Conservation (phyloP, 306 rosid genomes). For the Rosa multiflora region DNA sequence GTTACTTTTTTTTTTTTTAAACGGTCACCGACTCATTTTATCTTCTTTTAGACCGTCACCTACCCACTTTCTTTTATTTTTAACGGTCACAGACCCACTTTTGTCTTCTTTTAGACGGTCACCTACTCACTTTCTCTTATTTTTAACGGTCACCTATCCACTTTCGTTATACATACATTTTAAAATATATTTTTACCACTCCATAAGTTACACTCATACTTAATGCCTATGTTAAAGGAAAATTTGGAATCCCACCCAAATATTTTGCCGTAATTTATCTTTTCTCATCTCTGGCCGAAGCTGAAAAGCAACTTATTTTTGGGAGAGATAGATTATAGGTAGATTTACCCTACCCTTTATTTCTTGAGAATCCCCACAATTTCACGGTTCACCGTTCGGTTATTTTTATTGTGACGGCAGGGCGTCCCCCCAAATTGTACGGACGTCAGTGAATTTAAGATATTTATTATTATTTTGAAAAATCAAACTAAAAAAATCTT, state of each 20-base stretch:
- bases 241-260: no score
- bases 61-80: background rate
- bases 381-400: slow-evolving; percentile 20
- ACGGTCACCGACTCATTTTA: background rate
- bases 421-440: background rate
- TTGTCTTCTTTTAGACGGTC: background rate
- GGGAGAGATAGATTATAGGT: background rate
- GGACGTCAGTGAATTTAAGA: slow-evolving; percentile 18
- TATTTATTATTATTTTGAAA: background rate
- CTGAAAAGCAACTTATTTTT: background rate
- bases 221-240: no score
- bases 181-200: no score
- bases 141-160: background rate
- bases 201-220: no score
- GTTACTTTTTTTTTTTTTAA: background rate
- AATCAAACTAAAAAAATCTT: background rate
- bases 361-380: background rate
- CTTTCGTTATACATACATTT: background rate
- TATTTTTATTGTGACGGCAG: slow-evolving; percentile 22
- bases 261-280: no score
- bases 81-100: background rate
- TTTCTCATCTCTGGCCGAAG: background rate
- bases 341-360: background rate
- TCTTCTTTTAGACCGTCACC: background rate
- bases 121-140: background rate